Evolutionary conservation across 2,329 filamentous ascomycete genomes (phyloP).

Genomic region (Hypoxylon sp.): DNA sequence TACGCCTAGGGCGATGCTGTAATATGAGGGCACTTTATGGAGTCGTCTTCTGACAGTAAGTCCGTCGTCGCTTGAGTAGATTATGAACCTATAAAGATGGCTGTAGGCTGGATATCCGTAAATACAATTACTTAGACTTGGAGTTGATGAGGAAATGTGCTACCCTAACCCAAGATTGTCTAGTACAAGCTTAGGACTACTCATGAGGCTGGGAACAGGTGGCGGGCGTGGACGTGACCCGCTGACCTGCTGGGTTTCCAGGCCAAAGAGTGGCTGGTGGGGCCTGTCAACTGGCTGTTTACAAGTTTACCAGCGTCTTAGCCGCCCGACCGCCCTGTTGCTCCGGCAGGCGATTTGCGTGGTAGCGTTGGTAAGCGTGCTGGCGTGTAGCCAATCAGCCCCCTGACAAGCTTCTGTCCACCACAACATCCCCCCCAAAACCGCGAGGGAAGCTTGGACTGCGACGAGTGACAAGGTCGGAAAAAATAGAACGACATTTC

Average conservation of each 20-base stretch:
- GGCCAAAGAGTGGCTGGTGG: slow-evolving; percentile 21
- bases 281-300: slow-evolving; percentile 9
- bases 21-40: not conserved
- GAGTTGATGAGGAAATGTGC: slow-evolving; percentile 12
- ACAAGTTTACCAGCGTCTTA: slow-evolving; percentile 26
- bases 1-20: not conserved
- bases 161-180: too few relatives aligned
- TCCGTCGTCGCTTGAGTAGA: not conserved
- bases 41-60: not conserved
- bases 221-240: slow-evolving; percentile 1
- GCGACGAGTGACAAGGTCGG: slow-evolving; percentile 20
- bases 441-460: slow-evolving; percentile 44
- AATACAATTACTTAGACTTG: too few relatives aligned
- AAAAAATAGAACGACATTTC: slow-evolving; percentile 22
- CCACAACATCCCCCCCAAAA: slow-evolving; percentile 51
- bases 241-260: not conserved
- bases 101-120: not conserved
- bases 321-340: slow-evolving; percentile 47
- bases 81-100: not conserved
- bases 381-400: slow-evolving; percentile 49
- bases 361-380: slow-evolving; percentile 21
- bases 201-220: too few relatives aligned
- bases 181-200: too few relatives aligned
- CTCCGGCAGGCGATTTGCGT: slow-evolving; percentile 46
- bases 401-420: slow-evolving; percentile 43